Base-by-base conservation (phyloP, 805 yeast species). In the Maudiozyma saulgeensis region DNA sequence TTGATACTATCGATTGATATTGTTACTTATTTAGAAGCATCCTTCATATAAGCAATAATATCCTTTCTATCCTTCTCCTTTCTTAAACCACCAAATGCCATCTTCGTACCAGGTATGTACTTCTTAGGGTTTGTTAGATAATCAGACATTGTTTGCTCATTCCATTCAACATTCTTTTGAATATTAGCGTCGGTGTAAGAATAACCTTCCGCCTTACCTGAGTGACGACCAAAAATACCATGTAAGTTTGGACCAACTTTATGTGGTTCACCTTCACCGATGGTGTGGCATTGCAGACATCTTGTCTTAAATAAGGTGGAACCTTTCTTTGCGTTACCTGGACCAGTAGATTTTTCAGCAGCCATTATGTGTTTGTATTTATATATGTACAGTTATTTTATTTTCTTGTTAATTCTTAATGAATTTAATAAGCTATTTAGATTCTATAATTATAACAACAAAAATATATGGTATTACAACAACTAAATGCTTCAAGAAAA, bases 31-130 rank as follows among this genome's bases (percentile, higher is more conserved):
- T 77, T 77, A 57, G 73, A 58, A 51, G 82, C 82, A 51, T 65
- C 62, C 41, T 64, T 67, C 70, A 91, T 79, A 85, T 88, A 91
- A 64, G 98, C 81, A 67, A 91, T 75, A 72, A 93, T 77, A 73
- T 93, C 98, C 77, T 87, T 87, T 84, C 98, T 88, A 80, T 93
- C 99, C 84, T 89, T 91, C 59, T 89, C 84, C 82, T 93, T 93
- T 90, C 93, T 93, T 75, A 93, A 82, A 78, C 99, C 99, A 77
- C 96, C 99, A 67, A 91, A 93, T 59, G 99, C 98, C 99, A 93
- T 93, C 86, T 93, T 93, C 79, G 98, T 93, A 74, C 99, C 99
- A 71, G 99, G 99, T 63, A 93, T 89, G 80, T 89, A 93, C 79
- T 93, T 93, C 95, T 93, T 93, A 78, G 99, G 99, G 87, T 93